Evolutionary conservation across 2,329 filamentous ascomycete genomes (phyloP).

Genomic region (Metarhizium sp.): DNA sequence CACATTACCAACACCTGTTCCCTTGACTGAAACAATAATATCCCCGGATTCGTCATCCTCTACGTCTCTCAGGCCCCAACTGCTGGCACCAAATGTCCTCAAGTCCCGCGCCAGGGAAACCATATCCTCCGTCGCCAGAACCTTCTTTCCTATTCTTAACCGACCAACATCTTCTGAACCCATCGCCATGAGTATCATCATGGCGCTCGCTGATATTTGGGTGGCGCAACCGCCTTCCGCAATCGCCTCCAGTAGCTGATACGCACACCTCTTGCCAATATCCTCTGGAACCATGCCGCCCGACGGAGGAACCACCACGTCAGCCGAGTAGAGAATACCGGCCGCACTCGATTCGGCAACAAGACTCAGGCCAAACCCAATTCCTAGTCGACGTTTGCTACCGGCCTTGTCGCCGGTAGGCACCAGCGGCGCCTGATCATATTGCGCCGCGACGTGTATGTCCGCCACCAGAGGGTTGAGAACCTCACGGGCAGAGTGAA

Average conservation of each 20-base stretch:
- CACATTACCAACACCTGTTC: constrained; percentile 87
- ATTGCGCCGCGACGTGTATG: constrained; percentile 79
- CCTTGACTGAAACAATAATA: constrained; percentile 84
- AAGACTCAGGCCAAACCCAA: constrained; percentile 84
- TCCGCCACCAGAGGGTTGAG: constrained; percentile 81
- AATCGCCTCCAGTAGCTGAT: constrained; percentile 78
- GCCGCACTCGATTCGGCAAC: constrained; percentile 83
- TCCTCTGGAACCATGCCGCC: constrained; percentile 86
- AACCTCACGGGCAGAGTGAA: constrained; percentile 77
- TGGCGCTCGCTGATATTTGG: constrained; percentile 58
- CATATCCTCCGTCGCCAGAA: constrained; percentile 72
- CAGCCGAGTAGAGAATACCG: constrained; percentile 80
- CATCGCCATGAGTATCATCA: constrained; percentile 94
- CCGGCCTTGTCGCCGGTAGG: constrained; percentile 43
- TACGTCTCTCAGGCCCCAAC: constrained; percentile 79
- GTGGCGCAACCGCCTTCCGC: constrained; percentile 75
- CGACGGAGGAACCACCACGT: constrained; percentile 63
- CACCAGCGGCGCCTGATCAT: constrained; percentile 56
- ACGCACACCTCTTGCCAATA: constrained; percentile 78
- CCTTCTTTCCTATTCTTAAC: constrained; percentile 68
- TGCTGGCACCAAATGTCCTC: constrained; percentile 78
- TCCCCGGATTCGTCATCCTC: constrained; percentile 58
- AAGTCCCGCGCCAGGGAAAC: constrained; percentile 77
- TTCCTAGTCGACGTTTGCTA: constrained; percentile 59
- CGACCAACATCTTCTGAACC: constrained; percentile 91